A percentile compares a stretch with the other conserved stretches of the same genome.
phyloP scores from a whole-genome alignment of 352 stramenopile species.

The Phytophthora constricta region DNA sequence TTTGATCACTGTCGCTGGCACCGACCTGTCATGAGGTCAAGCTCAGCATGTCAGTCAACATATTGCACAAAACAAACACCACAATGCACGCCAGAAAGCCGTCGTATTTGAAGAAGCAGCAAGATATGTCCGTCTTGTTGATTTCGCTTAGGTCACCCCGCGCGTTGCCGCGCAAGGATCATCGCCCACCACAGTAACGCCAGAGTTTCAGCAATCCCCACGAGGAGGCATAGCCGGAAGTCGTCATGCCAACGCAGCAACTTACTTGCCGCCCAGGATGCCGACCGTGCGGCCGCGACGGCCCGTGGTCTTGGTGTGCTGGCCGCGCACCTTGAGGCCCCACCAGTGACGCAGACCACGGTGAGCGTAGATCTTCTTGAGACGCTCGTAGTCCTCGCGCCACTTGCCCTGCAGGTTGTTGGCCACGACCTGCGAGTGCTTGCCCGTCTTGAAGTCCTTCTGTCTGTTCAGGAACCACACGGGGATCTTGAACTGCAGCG shows the following conservation, averaged over 20 bases:
- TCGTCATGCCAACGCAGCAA: constrained; percentile 31
- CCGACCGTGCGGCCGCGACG: constrained; percentile 89
- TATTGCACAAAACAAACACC: background rate
- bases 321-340: constrained; percentile 98
- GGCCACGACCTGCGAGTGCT: constrained; percentile 98
- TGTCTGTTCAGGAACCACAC: constrained; percentile 99
- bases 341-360: constrained; percentile 99
- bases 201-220: constrained; percentile 69
- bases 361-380: constrained; percentile 99
- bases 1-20: too few relatives aligned
- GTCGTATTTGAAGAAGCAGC: constrained; percentile 41
- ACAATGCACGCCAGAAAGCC: constrained; percentile 21
- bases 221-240: constrained; percentile 47
- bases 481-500: constrained; percentile 99
- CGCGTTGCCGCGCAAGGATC: constrained; percentile 26
- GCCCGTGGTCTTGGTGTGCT: constrained; percentile 99
- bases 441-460: constrained; percentile 99
- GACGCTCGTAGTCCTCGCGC: constrained; percentile 98
- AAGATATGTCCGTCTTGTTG: constrained; percentile 48
- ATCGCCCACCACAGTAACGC: constrained; percentile 58
- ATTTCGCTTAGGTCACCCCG: constrained; percentile 40
- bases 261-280: constrained; percentile 89
- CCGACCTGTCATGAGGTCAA: too few relatives aligned
- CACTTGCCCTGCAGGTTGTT: constrained; percentile 99
- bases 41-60: too few relatives aligned